Base-by-base conservation (phyloP, 208 protist species). In the Angomonas desouzai region DNA sequence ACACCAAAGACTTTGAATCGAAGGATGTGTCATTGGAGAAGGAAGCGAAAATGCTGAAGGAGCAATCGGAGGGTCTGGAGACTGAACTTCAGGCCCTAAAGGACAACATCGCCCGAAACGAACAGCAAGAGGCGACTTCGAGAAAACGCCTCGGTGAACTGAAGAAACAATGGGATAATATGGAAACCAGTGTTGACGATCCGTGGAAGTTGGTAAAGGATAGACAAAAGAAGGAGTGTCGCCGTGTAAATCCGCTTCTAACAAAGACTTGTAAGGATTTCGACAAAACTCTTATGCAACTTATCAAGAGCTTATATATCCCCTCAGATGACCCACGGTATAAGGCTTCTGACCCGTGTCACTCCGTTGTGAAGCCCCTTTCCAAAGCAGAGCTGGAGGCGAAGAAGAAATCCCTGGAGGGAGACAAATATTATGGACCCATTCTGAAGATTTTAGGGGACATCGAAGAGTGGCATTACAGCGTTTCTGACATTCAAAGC, bases 401-500 rank as follows among this genome's bases (percentile, higher is more conserved):
- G 16, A 65, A 75, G 67, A 77, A 70, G 28, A 45, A 62, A 47
- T 48, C 65, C 28, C 74, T 92, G 55, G 58, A 30, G 2, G 62
- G 62, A 22, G 63, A 65, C 13, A 70, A 82, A 40, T 66, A 68
- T 20, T 72, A 75, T 22, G 66, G 77, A 25, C 47, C 63, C 28
- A 36, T 97, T 48, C 92, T 87, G 86, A 68, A 74, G 40, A 69
- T 77, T 10, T 57, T 97, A 38, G 68, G 85, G 36, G 77, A 69
- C 48, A 78, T 97, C 29, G 87, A 95, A 61, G 74, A 80, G 38
- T 97, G 92, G 89, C 78, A 82, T 56, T 95, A 90, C 69, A 85
- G 86, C 67, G 85, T 97, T 18, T 96, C 94, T 68, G 76, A 84
- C 27, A 56, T 96, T 13, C 87, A 96, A 58, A 60, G 20, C 20